Evolutionary conservation across 495 filamentous ascomycete species (phyloP).

Genomic region (Penicillium dipodomyicola): DNA sequence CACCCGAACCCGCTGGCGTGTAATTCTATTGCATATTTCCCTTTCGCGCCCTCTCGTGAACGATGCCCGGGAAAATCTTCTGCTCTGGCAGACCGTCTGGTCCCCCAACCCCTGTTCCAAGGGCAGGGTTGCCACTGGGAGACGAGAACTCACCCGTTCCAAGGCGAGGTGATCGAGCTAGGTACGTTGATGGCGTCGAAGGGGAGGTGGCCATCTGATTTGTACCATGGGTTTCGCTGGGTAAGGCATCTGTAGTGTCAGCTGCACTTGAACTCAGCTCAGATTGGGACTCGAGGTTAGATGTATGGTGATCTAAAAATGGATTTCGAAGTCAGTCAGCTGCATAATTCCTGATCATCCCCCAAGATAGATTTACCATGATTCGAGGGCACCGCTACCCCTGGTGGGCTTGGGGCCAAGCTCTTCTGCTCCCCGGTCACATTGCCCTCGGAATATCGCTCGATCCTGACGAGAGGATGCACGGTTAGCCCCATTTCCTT

Average conservation of each 20-base stretch:
- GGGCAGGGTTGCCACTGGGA: slow-evolving; percentile 16
- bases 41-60: slow-evolving; percentile 56
- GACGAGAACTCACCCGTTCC: slow-evolving; percentile 18
- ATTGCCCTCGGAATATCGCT: slow-evolving; percentile 27
- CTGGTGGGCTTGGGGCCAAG: slow-evolving; percentile 14
- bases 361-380: background rate
- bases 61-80: slow-evolving; percentile 69
- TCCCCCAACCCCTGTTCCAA: slow-evolving; percentile 29
- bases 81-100: slow-evolving; percentile 59
- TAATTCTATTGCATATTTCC: slow-evolving; percentile 36
- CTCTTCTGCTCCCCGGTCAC: slow-evolving; percentile 16
- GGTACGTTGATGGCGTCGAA: slow-evolving; percentile 4
- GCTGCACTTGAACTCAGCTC: background rate
- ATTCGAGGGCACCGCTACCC: background rate
- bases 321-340: background rate
- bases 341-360: background rate
- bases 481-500: slow-evolving; percentile 3
- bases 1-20: background rate
- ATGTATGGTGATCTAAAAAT: background rate
- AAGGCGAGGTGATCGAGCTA: slow-evolving; percentile 15
- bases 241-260: background rate
- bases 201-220: slow-evolving; percentile 2
- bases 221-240: background rate
- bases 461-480: slow-evolving; percentile 23
- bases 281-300: background rate